These are phyloP conservation scores for Aspergillus novoparasiticus DNA, from an alignment of 2,329 filamentous ascomycete species.

Conservation along the genomic window DNA sequence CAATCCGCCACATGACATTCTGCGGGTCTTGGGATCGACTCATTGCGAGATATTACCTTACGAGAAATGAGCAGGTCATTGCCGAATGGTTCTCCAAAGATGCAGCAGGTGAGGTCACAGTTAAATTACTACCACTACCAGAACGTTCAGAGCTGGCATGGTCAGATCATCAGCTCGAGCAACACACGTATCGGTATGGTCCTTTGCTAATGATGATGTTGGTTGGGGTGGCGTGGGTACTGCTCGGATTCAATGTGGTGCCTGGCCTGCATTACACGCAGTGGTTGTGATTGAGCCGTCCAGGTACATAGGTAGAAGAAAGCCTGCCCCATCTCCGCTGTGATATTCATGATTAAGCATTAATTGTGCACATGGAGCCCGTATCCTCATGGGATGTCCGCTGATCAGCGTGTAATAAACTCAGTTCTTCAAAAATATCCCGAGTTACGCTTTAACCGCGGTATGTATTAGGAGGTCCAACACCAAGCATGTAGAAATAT, in stretches of 20 bases:
- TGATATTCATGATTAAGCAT: no score
- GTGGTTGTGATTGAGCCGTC: background rate
- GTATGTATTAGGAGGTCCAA: no score
- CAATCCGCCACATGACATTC: background rate
- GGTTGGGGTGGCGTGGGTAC: background rate
- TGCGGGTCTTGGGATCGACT: background rate
- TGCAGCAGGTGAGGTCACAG: background rate
- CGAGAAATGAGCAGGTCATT: background rate
- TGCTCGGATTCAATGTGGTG: background rate
- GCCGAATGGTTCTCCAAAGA: background rate
- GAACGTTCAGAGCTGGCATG: background rate
- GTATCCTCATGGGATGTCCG: no score
- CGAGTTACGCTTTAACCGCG: no score
- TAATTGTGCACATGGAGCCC: no score
- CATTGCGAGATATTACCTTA: background rate
- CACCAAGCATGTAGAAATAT: no score
- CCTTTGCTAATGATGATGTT: background rate
- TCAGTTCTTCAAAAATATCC: no score
- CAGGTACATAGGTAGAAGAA: background rate
- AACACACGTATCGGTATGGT: background rate
- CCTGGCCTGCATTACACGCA: background rate
- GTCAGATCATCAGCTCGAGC: background rate
- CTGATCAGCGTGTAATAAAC: no score
- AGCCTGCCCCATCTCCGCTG: no score
- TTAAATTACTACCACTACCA: background rate